Evolutionary conservation across 176 grass and related monocot genomes (phyloP).

Genomic region (Ensete glaucum): DNA sequence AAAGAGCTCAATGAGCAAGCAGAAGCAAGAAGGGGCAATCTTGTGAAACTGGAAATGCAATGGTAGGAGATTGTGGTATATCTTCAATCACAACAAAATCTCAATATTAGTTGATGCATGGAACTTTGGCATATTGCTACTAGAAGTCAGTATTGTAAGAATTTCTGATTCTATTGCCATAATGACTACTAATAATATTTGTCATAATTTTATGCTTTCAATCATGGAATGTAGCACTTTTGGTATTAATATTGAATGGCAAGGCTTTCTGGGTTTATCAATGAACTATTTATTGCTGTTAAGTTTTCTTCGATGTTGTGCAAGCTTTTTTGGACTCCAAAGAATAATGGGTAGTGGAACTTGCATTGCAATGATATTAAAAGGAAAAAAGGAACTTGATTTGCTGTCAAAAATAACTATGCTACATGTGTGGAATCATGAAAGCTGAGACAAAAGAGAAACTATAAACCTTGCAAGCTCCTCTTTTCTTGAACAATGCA

Average conservation of each 20-base stretch:
- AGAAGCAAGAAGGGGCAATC: constrained; percentile 2
- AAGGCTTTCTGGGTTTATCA: not conserved
- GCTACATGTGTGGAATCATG: not conserved
- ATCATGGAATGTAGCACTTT: not conserved
- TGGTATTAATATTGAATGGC: not conserved
- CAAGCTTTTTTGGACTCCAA: not conserved
- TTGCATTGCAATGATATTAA: not conserved
- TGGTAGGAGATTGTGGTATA: not conserved
- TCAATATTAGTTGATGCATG: not conserved
- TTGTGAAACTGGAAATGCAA: constrained; percentile 12
- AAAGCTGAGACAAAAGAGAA: not conserved
- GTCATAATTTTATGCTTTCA: not conserved
- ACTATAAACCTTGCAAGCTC: not conserved
- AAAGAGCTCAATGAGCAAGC: constrained; percentile 7
- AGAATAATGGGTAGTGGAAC: not conserved
- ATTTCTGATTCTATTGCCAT: not conserved
- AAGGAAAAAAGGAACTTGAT: not conserved
- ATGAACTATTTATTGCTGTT: not conserved
- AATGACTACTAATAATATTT: not conserved
- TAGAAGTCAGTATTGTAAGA: not conserved
- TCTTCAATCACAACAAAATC: not conserved
- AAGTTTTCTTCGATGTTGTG: not conserved
- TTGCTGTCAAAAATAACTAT: not conserved
- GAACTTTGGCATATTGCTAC: not conserved
- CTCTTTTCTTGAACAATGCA: not conserved